Base-by-base conservation (phyloP, 805 yeast species). In the Ogataea pignaliae region DNA sequence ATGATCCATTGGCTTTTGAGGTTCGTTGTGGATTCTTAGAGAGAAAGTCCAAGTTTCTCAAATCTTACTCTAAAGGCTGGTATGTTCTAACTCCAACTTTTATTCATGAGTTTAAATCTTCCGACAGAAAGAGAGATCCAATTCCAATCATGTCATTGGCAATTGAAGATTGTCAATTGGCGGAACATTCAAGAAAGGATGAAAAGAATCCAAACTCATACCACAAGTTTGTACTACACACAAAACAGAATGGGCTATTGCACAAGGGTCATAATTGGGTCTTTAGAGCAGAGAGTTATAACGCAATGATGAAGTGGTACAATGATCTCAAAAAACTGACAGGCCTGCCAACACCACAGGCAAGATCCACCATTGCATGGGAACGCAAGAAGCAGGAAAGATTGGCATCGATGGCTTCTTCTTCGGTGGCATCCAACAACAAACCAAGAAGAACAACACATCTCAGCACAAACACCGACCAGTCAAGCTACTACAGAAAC, bases 241-340 rank as follows among this genome's bases (percentile, higher is more conserved):
- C 89, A 14, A 87, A 85, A 56, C 81, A 83, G 50, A 79, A 81
- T 48, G 93, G 93, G 12, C 68, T 85, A 47, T 73, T 88, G 50
- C 83, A 81, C 49, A 75, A 88, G 57, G 87, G 88, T 36, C 97
- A 90, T 66, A 89, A 88, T 56, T 88, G 93, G 88, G 93, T 90
- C n/a, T 90, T 91, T 70, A 76, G 95, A 52, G 83, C 95, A n/a
- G 93, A 86, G 57, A 77, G 85, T 39, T 85, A 85, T 55, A 85
- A 82, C 35, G 64, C 75, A 29, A 87, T 89, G 91, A 79, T 83
- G 61, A 75, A 72, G 34, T 91, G 99, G 99, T 87, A 78, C 64
- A 78, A 78, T 52, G 95, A 86, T 58, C 72, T 91, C 52, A 81
- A 82, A 60, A 71, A 70, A 38, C 70, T 89, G 53, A 84, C 93